Conservation (phyloP, 352 stramenopile species). For the Elongisporangium prolatum region DNA sequence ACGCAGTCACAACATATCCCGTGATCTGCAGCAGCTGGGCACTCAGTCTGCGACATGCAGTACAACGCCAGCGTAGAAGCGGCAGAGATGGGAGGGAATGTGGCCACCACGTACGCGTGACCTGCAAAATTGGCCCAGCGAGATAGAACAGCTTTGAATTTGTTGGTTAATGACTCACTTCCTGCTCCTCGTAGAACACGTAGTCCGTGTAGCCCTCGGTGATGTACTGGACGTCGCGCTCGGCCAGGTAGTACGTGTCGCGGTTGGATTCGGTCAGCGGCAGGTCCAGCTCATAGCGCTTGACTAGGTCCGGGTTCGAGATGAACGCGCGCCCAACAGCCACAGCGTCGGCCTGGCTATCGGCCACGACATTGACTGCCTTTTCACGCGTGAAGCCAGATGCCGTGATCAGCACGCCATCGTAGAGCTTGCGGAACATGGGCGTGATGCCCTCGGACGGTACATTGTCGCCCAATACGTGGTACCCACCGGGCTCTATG, state of each 20-base stretch:
- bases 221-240: conserved; percentile 37
- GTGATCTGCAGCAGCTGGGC: neutral
- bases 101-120: neutral
- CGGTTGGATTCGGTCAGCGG: conserved; percentile 39
- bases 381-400: conserved; percentile 51
- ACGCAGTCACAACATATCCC: neutral
- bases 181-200: conserved; percentile 14
- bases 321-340: conserved; percentile 71
- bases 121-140: too few species aligned
- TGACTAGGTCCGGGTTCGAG: conserved; percentile 68
- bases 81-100: neutral
- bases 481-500: conserved; percentile 50
- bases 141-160: too few species aligned
- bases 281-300: conserved; percentile 38
- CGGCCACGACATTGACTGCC: conserved; percentile 42
- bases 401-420: conserved; percentile 48
- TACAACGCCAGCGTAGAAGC: too few species aligned
- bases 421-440: conserved; percentile 58
- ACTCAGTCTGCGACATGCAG: neutral
- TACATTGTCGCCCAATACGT: conserved; percentile 24
- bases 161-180: neutral
- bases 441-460: conserved; percentile 35
- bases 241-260: conserved; percentile 40
- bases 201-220: conserved; percentile 50
- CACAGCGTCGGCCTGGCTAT: conserved; percentile 51